phyloP scores from a whole-genome alignment of 2,329 filamentous ascomycete genomes.

The Plenodomus biglobosus region DNA sequence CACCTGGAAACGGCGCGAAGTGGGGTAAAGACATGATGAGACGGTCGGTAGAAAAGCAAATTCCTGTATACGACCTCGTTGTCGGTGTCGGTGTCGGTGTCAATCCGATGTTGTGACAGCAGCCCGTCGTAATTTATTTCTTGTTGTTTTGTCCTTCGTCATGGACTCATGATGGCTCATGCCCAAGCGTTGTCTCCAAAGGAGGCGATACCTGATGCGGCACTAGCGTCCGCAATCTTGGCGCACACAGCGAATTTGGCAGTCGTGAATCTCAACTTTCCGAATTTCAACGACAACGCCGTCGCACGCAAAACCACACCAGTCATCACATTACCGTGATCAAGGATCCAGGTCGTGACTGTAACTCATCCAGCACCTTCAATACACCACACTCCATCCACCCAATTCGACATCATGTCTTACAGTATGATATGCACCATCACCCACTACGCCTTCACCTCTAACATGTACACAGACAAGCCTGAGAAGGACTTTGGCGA shows the following conservation, averaged over 20 bases:
- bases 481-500: constrained; percentile 89
- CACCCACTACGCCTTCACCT: constrained; percentile 5
- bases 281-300: constrained; percentile 25
- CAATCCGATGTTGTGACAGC: background rate
- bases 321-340: constrained; percentile 59
- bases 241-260: constrained; percentile 17
- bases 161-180: constrained; percentile 33
- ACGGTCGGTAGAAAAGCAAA: background rate
- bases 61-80: no score
- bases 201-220: constrained; percentile 21
- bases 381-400: constrained; percentile 21
- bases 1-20: constrained; percentile 75
- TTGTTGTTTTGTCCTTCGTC: constrained; percentile 12
- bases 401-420: constrained; percentile 35
- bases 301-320: constrained; percentile 39
- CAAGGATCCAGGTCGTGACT: constrained; percentile 52
- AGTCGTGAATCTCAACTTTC: constrained; percentile 1
- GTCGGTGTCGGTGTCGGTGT: background rate
- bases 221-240: constrained; percentile 37
- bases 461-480: constrained; percentile 60
- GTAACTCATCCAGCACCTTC: constrained; percentile 33
- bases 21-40: constrained; percentile 60
- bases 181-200: constrained; percentile 7
- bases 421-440: constrained; percentile 29
- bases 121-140: constrained; percentile 2